These are phyloP conservation scores for Stephania cephalantha DNA, from an alignment of 164 flowering plant genomes.

Conservation along the genomic window DNA sequence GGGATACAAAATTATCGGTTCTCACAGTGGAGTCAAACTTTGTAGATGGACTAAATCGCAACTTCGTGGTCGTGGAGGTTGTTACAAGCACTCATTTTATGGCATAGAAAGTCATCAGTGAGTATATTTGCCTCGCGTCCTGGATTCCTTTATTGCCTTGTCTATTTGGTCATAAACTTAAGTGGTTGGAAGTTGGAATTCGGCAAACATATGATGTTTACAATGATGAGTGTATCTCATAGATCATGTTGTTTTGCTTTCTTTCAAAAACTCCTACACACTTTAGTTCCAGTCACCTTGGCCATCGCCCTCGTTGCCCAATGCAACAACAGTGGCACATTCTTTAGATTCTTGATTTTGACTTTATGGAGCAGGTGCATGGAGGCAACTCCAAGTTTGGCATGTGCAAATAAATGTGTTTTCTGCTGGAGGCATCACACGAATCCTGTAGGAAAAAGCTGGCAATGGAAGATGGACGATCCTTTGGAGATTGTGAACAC, in stretches of 20 bases:
- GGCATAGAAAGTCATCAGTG: slow-evolving; percentile 97
- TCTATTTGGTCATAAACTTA: neutral
- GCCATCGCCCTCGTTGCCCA: neutral
- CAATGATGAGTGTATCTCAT: neutral
- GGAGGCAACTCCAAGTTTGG: slow-evolving; percentile 98
- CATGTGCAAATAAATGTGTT: slow-evolving; percentile 99
- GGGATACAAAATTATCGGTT: slow-evolving; percentile 97
- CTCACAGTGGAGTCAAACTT: slow-evolving; percentile 96
- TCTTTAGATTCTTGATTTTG: neutral
- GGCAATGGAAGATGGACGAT: slow-evolving; percentile 99
- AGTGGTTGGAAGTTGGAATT: neutral
- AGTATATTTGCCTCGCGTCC: slow-evolving; percentile 8
- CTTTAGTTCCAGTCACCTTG: neutral
- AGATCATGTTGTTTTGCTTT: neutral
- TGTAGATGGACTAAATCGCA: slow-evolving; percentile 99
- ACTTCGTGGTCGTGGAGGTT: slow-evolving; percentile 98
- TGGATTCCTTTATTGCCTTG: neutral
- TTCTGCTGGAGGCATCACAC: slow-evolving; percentile 99
- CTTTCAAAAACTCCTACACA: neutral
- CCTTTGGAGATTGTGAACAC: slow-evolving; percentile 79
- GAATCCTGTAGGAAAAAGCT: slow-evolving; percentile 96
- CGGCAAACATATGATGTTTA: neutral
- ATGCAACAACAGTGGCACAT: neutral
- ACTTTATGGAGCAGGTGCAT: slow-evolving; percentile 64
- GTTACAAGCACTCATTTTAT: slow-evolving; percentile 99